These are phyloP conservation scores for Beta corolliflora DNA, from an alignment of 179 eudicot species.

Conservation along the genomic window DNA sequence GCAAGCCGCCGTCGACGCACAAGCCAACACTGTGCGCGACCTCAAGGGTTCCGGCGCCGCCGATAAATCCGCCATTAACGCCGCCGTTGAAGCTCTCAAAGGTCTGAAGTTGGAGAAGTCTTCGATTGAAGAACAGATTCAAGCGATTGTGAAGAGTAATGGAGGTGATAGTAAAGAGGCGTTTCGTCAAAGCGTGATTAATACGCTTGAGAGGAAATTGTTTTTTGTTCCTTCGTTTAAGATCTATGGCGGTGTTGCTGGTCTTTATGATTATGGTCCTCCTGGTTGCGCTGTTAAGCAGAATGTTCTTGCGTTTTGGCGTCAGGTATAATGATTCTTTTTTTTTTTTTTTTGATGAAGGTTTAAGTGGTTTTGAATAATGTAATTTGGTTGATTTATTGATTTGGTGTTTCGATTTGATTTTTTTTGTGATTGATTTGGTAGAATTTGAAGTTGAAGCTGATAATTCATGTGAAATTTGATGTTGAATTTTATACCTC, in stretches of 20 bases:
- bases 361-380: not conserved
- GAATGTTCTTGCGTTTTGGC: slow-evolving; percentile 92
- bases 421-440: not conserved
- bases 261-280: slow-evolving; percentile 84
- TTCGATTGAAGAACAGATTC: slow-evolving; percentile 42
- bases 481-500: not conserved
- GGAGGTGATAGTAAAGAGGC: slow-evolving; percentile 60
- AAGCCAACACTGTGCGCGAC: slow-evolving; percentile 43
- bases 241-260: slow-evolving; percentile 91
- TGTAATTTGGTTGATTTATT: not conserved
- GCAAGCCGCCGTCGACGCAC: slow-evolving; percentile 48
- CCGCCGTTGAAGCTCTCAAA: slow-evolving; percentile 48
- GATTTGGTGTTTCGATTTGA: not conserved
- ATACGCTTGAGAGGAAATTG: slow-evolving; percentile 75
- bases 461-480: not conserved
- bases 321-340: slow-evolving; percentile 48
- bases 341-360: not conserved
- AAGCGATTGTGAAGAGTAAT: slow-evolving; percentile 27
- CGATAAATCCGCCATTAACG: slow-evolving; percentile 40
- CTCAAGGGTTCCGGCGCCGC: slow-evolving; percentile 43
- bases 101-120: slow-evolving; percentile 49
- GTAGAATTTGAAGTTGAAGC: not conserved
- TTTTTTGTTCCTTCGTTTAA: slow-evolving; percentile 83
- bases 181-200: slow-evolving; percentile 61
- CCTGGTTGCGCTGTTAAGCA: slow-evolving; percentile 89